phyloP scores from a whole-genome alignment of 2,329 filamentous ascomycete species.

The Colletotrichum shisoi region DNA sequence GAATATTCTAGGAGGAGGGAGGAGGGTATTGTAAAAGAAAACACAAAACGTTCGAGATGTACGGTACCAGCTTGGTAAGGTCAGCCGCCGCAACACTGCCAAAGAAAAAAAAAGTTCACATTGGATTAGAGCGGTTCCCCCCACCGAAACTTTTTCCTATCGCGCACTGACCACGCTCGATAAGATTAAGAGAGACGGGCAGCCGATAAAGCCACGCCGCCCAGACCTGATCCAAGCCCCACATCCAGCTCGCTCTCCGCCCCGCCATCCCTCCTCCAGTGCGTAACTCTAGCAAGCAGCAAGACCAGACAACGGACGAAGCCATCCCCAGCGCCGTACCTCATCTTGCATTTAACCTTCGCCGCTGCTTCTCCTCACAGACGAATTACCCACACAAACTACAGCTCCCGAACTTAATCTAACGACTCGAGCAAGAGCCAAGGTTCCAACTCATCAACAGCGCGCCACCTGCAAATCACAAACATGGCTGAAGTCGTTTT shows the following conservation, averaged over 20 bases:
- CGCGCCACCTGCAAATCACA: constrained; percentile 36
- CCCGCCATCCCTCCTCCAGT: constrained; percentile 36
- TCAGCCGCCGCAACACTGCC: constrained; percentile 14
- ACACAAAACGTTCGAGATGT: constrained; percentile 21
- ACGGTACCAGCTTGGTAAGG: constrained; percentile 20
- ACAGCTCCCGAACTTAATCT: constrained; percentile 2
- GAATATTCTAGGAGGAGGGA: constrained; percentile 21
- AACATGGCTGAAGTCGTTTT: constrained; percentile 85
- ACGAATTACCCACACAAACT: not conserved
- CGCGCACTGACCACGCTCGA: constrained; percentile 27
- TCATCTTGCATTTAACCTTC: constrained; percentile 7
- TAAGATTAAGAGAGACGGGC: constrained; percentile 23
- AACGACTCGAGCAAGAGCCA: not conserved
- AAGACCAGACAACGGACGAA: constrained; percentile 35
- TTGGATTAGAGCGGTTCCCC: constrained; percentile 41
- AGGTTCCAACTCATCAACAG: not conserved
- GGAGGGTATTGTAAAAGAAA: constrained; percentile 25
- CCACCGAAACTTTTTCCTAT: constrained; percentile 53
- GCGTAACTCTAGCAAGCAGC: constrained; percentile 21
- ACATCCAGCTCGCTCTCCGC: constrained; percentile 25
- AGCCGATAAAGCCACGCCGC: constrained; percentile 33
- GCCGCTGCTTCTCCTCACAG: not conserved
- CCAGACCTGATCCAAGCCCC: constrained; percentile 28
- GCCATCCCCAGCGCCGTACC: constrained; percentile 15
- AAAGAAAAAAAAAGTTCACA: constrained; percentile 39